Conservation (phyloP, 192 early-diverging fungal species). For the Funneliformis mosseae region DNA sequence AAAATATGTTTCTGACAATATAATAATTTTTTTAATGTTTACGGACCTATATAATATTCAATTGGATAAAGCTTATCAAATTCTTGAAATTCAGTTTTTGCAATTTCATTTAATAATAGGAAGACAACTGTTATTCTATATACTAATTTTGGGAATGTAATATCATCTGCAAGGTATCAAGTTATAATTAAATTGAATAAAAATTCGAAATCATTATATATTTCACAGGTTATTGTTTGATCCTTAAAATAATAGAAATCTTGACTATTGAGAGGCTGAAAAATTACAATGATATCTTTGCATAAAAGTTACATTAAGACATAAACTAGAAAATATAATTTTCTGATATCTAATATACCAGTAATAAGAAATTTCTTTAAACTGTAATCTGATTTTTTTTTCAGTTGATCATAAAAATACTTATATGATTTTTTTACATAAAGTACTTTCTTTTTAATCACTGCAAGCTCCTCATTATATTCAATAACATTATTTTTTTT, state of each 20-base stretch:
- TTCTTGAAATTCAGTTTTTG: background rate
- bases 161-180: background rate
- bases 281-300: too few species aligned
- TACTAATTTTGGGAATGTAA: background rate
- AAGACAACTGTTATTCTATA: background rate
- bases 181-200: too few species aligned
- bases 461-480: background rate
- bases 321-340: background rate
- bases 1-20: background rate
- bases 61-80: background rate
- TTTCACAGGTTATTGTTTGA: too few species aligned
- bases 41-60: slow-evolving; percentile 6
- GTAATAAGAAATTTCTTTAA: background rate
- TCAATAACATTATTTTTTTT: background rate
- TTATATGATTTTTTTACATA: background rate
- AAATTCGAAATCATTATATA: too few species aligned
- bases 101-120: slow-evolving; percentile 9
- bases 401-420: background rate
- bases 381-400: background rate
- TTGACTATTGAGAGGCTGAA: too few species aligned
- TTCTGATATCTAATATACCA: background rate
- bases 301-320: background rate
- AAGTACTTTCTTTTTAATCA: background rate
- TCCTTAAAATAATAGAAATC: too few species aligned
- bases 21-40: background rate